Evolutionary conservation across 306 rosid genomes (phyloP).

Genomic region (Urtica urens): DNA sequence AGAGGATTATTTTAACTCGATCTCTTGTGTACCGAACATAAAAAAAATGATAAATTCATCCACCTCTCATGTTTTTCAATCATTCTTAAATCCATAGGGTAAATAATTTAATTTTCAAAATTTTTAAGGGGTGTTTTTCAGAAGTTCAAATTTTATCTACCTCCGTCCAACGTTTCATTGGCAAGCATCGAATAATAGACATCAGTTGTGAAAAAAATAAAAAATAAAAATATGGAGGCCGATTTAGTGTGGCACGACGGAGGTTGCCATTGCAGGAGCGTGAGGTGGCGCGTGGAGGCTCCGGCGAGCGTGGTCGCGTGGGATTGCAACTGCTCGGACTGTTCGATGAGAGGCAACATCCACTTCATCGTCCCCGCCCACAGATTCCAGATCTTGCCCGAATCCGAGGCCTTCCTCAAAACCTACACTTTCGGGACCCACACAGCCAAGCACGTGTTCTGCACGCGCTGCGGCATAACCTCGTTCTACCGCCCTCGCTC

Average conservation of each 20-base stretch:
- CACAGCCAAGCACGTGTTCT: constrained; percentile 74
- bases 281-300: constrained; percentile 60
- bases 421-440: constrained; percentile 74
- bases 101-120: no score
- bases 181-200: no score
- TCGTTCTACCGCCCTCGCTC: constrained; percentile 78
- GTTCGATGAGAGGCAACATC: constrained; percentile 62
- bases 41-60: no score
- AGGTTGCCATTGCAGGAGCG: constrained; percentile 80
- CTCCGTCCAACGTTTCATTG: no score
- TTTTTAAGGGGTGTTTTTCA: no score
- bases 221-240: constrained; percentile 53
- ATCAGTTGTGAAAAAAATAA: no score
- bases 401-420: constrained; percentile 48
- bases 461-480: constrained; percentile 77
- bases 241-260: constrained; percentile 54
- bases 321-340: constrained; percentile 73
- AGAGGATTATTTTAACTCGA: no score
- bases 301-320: constrained; percentile 52
- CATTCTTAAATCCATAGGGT: no score
- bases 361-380: constrained; percentile 51
- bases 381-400: constrained; percentile 50
- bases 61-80: no score
- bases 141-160: no score
- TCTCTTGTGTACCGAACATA: no score